Evolutionary conservation across 1,284 basidiomycete species (phyloP), one percentile per base, ranked within the genome.

Genomic region (Heterobasidion parviporum): DNA sequence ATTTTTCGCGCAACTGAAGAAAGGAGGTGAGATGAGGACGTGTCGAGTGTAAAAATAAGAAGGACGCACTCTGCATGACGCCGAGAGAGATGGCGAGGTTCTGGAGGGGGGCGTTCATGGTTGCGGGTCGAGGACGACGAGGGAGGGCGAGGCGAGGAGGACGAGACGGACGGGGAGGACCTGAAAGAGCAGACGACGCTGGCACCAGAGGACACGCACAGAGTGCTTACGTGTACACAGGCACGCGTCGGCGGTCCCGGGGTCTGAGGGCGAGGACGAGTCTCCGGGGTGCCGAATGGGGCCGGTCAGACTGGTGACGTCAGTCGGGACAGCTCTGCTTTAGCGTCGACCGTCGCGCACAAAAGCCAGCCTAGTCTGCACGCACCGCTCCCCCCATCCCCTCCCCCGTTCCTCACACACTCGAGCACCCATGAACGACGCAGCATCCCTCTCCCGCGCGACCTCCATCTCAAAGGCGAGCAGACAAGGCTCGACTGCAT

Each of bases 1-100:
- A 98, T 88, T 72, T 85, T 89, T 64, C 91, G 84, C 61, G 94
- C 94, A 70, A 97, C 90, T 91, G 61, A 6, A 16, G 26, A 43
- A 52, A 52, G 35, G 41, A 46, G 51, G 50, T 44, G 44, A 49
- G 50, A 50, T 9, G 9, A 14, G 9, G 26, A 47, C 12, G 53
- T 52, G 36, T 50, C 36, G 54, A 32, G 53, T 32, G 60, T 56
- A 56, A 12, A 53, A 8, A 36, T 36, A 45, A 20, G 36, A 61
- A 61, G 65, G 33, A 68, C 76, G 58, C 56, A 89, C 91, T 65
- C 72, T 95, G 93, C 93, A 96, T 96, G 60, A 86, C 90, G 56
- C 84, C 91, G 64, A 97, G 85, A 55, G 92, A 94, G 66, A 96
- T 81, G 64, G 89, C 79, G 61, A 97, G 78, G 73, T 91, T 94